Evolutionary conservation across 2,329 filamentous ascomycete species (phyloP).

Genomic region (Curvularia verruculosa): DNA sequence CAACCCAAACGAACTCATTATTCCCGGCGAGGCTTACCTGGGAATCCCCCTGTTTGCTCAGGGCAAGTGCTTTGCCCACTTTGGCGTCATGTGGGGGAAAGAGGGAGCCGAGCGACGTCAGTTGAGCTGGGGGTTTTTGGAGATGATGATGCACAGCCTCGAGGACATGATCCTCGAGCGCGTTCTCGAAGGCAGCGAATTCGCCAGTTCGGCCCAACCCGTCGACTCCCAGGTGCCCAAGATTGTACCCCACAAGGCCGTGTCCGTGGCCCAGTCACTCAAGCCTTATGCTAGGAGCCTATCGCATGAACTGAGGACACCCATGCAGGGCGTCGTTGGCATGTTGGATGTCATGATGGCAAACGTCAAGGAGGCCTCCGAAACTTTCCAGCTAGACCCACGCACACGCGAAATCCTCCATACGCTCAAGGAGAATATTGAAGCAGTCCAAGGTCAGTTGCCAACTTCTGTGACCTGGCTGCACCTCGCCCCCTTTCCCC

Average conservation of each 20-base stretch:
- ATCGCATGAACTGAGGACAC: conserved; percentile 73
- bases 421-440: conserved; percentile 70
- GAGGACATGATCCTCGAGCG: conserved; percentile 69
- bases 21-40: conserved; percentile 69
- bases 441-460: conserved; percentile 67
- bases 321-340: conserved; percentile 77
- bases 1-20: conserved; percentile 66
- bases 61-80: conserved; percentile 71
- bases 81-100: conserved; percentile 73
- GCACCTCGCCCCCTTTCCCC: too few species aligned
- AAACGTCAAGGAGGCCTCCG: conserved; percentile 69
- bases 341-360: conserved; percentile 80
- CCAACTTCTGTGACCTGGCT: not conserved
- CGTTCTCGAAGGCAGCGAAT: conserved; percentile 61
- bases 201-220: conserved; percentile 36
- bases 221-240: conserved; percentile 42
- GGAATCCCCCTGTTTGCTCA: conserved; percentile 69
- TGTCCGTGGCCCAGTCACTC: conserved; percentile 67
- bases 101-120: conserved; percentile 63
- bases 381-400: conserved; percentile 60
- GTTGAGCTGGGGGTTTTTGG: conserved; percentile 69
- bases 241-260: conserved; percentile 61
- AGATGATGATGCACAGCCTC: conserved; percentile 70
- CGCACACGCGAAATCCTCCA: conserved; percentile 63
- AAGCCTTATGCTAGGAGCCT: conserved; percentile 75